Evolutionary conservation across 805 yeast species (phyloP).

Genomic region (Yarrowia sp.): DNA sequence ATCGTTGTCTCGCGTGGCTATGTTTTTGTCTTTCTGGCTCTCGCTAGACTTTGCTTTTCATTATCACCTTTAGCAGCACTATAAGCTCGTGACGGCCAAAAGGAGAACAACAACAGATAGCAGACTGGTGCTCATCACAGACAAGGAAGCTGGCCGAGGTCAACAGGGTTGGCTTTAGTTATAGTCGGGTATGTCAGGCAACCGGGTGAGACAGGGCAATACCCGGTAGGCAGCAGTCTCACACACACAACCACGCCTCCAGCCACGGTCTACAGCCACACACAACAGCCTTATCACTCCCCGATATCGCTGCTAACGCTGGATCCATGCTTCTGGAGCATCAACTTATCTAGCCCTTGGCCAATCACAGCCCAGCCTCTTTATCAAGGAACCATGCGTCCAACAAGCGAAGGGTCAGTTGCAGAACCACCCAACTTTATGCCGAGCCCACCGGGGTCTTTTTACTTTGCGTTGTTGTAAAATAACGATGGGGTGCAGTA

Average conservation of each 20-base stretch:
- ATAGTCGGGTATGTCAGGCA: constrained; percentile 15
- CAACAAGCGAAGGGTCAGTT: constrained; percentile 8
- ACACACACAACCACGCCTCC: no score
- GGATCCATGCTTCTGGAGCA: constrained; percentile 10
- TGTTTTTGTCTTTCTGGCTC: constrained; percentile 4
- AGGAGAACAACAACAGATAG: constrained; percentile 15
- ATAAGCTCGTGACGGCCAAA: constrained; percentile 10
- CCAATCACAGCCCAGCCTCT: constrained; percentile 17
- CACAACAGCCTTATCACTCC: constrained; percentile 7
- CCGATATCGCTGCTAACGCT: constrained; percentile 9
- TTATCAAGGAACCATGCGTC: constrained; percentile 33
- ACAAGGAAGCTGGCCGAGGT: constrained; percentile 28
- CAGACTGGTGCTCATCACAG: background rate
- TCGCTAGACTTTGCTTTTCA: constrained; percentile 11
- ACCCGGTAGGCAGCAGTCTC: background rate
- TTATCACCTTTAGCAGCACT: background rate
- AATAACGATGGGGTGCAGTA: background rate
- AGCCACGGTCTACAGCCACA: background rate
- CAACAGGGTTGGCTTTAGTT: constrained; percentile 26
- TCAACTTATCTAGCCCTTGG: background rate
- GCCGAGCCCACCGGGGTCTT: constrained; percentile 9
- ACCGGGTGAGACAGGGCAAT: background rate
- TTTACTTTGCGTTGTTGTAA: background rate
- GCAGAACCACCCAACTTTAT: background rate
- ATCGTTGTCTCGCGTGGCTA: constrained; percentile 12